Evolutionary conservation across 2,329 filamentous ascomycete species (phyloP).

Genomic region (Diaporthe australafricana): DNA sequence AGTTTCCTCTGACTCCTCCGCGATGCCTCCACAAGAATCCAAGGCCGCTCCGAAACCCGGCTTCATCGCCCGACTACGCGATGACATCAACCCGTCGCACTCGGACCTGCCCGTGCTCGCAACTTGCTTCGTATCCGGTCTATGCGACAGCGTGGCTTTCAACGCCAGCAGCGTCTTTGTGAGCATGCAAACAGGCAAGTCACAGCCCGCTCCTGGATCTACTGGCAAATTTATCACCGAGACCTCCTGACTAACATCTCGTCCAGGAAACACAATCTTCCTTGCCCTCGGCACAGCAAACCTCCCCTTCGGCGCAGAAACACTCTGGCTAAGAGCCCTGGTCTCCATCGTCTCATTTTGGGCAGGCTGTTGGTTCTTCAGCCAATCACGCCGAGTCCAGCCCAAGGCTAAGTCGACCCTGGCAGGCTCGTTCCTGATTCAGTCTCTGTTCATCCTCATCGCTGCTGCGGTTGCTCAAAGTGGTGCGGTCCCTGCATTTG

Average conservation of each 20-base stretch:
- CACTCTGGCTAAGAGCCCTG: conserved; percentile 49
- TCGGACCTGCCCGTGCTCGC: conserved; percentile 53
- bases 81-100: conserved; percentile 39
- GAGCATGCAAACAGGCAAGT: conserved; percentile 52
- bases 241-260: background rate
- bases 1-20: conserved; percentile 26
- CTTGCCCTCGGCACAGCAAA: conserved; percentile 68
- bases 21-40: conserved; percentile 2
- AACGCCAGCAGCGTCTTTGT: conserved; percentile 54
- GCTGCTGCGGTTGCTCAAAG: conserved; percentile 64
- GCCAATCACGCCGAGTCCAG: conserved; percentile 43
- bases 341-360: conserved; percentile 66
- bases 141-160: conserved; percentile 55
- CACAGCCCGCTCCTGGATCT: background rate
- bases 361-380: conserved; percentile 62
- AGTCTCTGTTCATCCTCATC: conserved; percentile 62
- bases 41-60: background rate
- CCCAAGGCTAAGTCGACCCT: conserved; percentile 48
- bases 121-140: conserved; percentile 52
- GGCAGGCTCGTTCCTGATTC: conserved; percentile 61
- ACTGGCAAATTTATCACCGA: background rate
- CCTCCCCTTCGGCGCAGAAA: conserved; percentile 61
- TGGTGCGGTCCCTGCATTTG: conserved; percentile 57
- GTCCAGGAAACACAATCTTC: conserved; percentile 70
- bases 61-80: conserved; percentile 34